Conservation (phyloP, 2,329 filamentous ascomycete species). For the Cryphonectria carpinicola region DNA sequence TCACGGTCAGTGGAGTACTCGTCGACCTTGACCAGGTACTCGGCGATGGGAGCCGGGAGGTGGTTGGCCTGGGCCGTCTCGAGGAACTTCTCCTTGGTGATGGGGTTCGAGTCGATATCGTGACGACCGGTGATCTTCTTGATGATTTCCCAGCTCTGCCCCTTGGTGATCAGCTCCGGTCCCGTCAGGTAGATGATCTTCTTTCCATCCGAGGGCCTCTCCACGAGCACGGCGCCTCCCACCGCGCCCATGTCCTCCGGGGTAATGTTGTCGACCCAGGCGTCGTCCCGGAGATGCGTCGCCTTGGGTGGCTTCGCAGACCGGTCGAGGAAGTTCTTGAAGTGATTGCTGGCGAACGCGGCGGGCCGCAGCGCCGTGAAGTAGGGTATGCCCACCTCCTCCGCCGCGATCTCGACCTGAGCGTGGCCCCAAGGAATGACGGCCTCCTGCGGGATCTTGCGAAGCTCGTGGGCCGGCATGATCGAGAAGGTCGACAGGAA, state of each 20-base stretch:
- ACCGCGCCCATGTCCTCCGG: slow-evolving; percentile 51
- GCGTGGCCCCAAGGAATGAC: slow-evolving; percentile 47
- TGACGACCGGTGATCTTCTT: slow-evolving; percentile 38
- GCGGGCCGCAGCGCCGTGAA: slow-evolving; percentile 46
- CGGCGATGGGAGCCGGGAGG: neutral
- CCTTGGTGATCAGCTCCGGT: slow-evolving; percentile 38
- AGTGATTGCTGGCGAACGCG: slow-evolving; percentile 49
- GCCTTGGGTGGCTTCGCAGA: slow-evolving; percentile 31
- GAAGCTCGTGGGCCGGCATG: slow-evolving; percentile 35
- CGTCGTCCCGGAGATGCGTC: slow-evolving; percentile 37
- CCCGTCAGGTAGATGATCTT: slow-evolving; percentile 43
- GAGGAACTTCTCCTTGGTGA: slow-evolving; percentile 15
- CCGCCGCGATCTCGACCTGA: slow-evolving; percentile 47
- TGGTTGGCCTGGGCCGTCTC: neutral
- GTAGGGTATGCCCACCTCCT: slow-evolving; percentile 43
- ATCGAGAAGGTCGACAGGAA: slow-evolving; percentile 47
- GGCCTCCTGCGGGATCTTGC: slow-evolving; percentile 35
- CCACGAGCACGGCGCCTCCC: slow-evolving; percentile 43
- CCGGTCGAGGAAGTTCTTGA: slow-evolving; percentile 24
- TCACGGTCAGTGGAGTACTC: neutral
- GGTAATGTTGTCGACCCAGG: slow-evolving; percentile 46
- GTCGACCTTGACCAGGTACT: neutral
- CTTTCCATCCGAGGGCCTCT: slow-evolving; percentile 36
- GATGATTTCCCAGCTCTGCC: slow-evolving; percentile 37
- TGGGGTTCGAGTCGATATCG: slow-evolving; percentile 30